Conservation (phyloP, 768 basidiomycete species). For the Tylopilus balloui region DNA sequence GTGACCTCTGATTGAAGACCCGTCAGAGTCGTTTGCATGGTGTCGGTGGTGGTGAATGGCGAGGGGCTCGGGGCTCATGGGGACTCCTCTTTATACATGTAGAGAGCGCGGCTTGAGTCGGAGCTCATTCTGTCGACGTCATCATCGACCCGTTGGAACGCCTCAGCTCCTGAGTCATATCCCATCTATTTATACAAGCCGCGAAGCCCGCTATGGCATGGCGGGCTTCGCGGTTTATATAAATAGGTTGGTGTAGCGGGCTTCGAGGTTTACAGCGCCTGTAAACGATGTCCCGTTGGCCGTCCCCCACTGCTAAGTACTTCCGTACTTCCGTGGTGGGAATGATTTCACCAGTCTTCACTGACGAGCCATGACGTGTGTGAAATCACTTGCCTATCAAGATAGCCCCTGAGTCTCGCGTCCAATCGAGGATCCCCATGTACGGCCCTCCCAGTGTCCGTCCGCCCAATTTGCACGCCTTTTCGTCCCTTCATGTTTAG, state of each 20-base stretch:
- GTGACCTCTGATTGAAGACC: conserved; percentile 42
- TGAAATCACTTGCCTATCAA: not conserved
- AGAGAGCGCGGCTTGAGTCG: too few relatives aligned
- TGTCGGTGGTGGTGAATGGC: not conserved
- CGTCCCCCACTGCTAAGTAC: too few relatives aligned
- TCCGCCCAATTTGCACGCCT: conserved; percentile 28
- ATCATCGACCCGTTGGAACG: too few relatives aligned
- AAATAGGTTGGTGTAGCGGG: too few relatives aligned
- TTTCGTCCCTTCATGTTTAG: conserved; percentile 32
- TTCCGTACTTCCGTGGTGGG: too few relatives aligned
- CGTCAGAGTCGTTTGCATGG: conserved; percentile 13
- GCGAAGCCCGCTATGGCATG: too few relatives aligned
- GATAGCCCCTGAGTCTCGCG: conserved; percentile 1
- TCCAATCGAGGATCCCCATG: conserved; percentile 34
- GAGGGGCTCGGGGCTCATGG: not conserved
- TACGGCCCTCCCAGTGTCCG: conserved; percentile 32
- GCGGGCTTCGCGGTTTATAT: too few relatives aligned
- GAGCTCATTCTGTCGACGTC: too few relatives aligned
- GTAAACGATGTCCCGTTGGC: too few relatives aligned
- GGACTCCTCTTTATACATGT: not conserved
- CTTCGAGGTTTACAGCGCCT: too few relatives aligned
- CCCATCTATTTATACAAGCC: too few relatives aligned
- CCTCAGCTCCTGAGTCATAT: too few relatives aligned
- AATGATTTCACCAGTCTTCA: not conserved
- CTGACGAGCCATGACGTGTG: not conserved